A percentile compares a stretch with the other conserved stretches of the same genome.
These are phyloP conservation scores for Fusarium palustre DNA, from an alignment of 2,329 filamentous ascomycete species.

Conservation along the genomic window DNA sequence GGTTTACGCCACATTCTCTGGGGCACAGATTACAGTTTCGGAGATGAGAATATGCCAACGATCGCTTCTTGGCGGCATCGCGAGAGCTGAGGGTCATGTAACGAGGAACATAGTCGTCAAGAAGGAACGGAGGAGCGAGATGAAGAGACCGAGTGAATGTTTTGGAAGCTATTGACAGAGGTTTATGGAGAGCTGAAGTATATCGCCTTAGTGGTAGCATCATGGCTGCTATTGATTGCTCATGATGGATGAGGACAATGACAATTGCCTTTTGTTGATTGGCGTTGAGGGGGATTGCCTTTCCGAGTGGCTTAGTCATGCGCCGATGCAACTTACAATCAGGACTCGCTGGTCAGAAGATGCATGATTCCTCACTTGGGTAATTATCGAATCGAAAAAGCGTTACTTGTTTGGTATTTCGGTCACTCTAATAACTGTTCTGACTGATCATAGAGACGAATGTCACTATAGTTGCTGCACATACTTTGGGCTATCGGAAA, in stretches of 20 bases:
- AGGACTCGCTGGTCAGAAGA: neutral
- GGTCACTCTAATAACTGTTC: neutral
- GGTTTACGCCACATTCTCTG: constrained; percentile 80
- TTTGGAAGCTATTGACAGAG: constrained; percentile 1
- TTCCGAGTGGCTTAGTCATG: constrained; percentile 28
- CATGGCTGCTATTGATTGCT: constrained; percentile 24
- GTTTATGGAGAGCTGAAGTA: neutral
- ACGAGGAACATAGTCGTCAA: constrained; percentile 79
- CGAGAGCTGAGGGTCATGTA: constrained; percentile 76
- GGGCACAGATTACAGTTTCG: constrained; percentile 85
- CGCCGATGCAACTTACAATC: neutral
- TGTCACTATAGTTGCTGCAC: neutral
- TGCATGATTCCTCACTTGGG: neutral
- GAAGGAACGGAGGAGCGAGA: constrained; percentile 73
- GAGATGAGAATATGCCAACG: constrained; percentile 78
- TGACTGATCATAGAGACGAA: neutral
- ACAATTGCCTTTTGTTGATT: constrained; percentile 43
- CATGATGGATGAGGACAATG: constrained; percentile 41
- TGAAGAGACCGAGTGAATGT: constrained; percentile 55
- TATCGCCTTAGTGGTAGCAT: constrained; percentile 31
- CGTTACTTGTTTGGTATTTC: neutral
- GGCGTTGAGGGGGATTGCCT: constrained; percentile 28
- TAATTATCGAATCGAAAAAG: neutral
- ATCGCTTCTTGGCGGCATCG: constrained; percentile 79
- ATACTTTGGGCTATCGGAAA: neutral